Evolutionary conservation across 768 basidiomycete species (phyloP).

Genomic region (Mycena albidolilacea): DNA sequence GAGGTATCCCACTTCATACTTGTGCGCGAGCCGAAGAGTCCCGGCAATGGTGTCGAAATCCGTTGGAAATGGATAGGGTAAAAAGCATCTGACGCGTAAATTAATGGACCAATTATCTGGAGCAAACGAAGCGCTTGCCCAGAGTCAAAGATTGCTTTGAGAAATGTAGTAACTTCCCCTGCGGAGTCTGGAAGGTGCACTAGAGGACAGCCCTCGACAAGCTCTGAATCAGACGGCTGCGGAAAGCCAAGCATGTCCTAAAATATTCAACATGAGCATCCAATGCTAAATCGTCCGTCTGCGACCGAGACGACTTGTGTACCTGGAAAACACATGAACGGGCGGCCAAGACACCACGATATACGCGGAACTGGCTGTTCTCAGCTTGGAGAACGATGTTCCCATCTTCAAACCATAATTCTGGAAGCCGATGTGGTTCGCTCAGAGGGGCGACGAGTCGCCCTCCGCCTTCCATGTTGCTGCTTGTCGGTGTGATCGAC

Average conservation of each 20-base stretch:
- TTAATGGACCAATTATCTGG: not conserved
- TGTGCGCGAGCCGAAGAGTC: constrained; percentile 13
- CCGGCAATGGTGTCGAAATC: constrained; percentile 10
- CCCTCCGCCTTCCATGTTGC: not conserved
- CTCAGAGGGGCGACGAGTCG: not conserved
- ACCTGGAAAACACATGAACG: constrained; percentile 18
- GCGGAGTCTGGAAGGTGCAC: constrained; percentile 34
- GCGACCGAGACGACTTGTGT: no score
- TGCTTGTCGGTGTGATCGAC: no score
- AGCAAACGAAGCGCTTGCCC: not conserved
- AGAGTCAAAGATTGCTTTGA: constrained; percentile 24
- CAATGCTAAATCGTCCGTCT: no score
- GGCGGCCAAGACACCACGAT: constrained; percentile 23
- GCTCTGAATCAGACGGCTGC: constrained; percentile 26
- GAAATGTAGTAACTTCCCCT: constrained; percentile 19
- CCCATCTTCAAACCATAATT: constrained; percentile 28
- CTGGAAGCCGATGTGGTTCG: not conserved
- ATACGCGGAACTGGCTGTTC: constrained; percentile 28
- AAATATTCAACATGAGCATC: not conserved
- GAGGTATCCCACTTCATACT: constrained; percentile 15
- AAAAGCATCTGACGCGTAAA: constrained; percentile 10
- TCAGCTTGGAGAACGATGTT: constrained; percentile 20
- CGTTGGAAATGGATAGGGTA: constrained; percentile 1
- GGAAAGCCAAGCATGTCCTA: constrained; percentile 26
- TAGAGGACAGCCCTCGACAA: constrained; percentile 37